Percentiles rank a stretch among this genome's conserved stretches.
Evolutionary conservation across 495 filamentous ascomycete genomes (phyloP).

Genomic region (Daldinia childiae): DNA sequence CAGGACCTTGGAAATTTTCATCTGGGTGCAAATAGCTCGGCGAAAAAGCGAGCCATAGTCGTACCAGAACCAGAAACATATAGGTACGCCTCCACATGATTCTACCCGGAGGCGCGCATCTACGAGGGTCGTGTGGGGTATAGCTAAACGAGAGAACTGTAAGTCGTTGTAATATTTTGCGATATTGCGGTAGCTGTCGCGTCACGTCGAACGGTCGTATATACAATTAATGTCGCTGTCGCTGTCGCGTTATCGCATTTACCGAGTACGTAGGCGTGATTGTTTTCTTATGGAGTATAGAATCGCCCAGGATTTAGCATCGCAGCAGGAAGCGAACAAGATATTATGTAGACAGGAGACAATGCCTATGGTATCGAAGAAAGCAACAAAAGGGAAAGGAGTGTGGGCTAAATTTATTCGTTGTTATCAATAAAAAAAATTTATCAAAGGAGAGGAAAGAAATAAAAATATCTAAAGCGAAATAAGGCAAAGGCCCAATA

Average conservation of each 20-base stretch:
- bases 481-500: conserved; percentile 19
- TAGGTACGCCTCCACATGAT: conserved; percentile 93
- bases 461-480: conserved; percentile 1
- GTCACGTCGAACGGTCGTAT: conserved; percentile 2
- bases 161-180: conserved; percentile 1
- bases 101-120: conserved; percentile 33
- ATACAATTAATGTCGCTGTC: background rate
- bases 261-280: conserved; percentile 1
- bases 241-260: background rate
- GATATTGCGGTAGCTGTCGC: conserved; percentile 3
- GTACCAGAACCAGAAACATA: conserved; percentile 81
- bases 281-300: conserved; percentile 10
- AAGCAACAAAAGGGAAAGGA: conserved; percentile 10
- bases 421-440: conserved; percentile 9
- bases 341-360: conserved; percentile 1
- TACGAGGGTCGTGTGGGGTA: conserved; percentile 20
- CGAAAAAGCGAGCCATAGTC: conserved; percentile 91
- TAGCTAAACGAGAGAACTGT: conserved; percentile 1
- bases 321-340: background rate
- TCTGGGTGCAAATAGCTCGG: conserved; percentile 98
- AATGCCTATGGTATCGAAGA: conserved; percentile 1
- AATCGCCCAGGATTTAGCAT: conserved; percentile 12
- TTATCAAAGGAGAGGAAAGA: background rate
- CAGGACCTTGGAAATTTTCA: conserved; percentile 97
- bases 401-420: background rate